Base-by-base conservation (phyloP, 176 grass and related monocot genomes). In the Echinochloa phyllopogon region DNA sequence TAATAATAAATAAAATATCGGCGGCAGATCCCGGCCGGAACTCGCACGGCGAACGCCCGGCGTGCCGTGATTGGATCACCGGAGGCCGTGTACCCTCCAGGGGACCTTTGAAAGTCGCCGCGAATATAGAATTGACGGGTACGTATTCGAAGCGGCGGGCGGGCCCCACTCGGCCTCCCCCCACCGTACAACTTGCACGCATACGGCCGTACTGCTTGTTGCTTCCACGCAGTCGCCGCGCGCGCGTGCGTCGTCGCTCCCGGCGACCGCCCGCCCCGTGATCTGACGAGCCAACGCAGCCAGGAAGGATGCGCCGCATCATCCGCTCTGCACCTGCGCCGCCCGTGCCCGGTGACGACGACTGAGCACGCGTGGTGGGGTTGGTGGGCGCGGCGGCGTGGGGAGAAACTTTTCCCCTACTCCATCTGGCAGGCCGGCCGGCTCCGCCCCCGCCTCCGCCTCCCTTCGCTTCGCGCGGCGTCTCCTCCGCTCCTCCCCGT, bases 161-260 rank as follows among this genome's bases (percentile, higher is more conserved):
- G 6, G 84, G 65, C 13, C 76, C 77, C 20, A 11, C 66, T 2
- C 4, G 3, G 6, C 8, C n/a, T 16, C 57, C 21, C 16, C 10
- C n/a, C 14, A 23, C 69, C 69, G 85, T 75, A 87, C 77, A 75
- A 58, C 25, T 17, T 43, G 25, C 77, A 2, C 56, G 58, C 51
- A 39, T 12, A 65, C 70, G 40, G 17, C 6, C 58, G 69, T 87
- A 82, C 77, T 38, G 43, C 43, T 63, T 25, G 10, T 21, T 20
- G 16, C 15, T 38, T 66, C n/a, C 50, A 18, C 50, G 29, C 29
- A 33, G 29, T 33, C 29, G 29, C 29, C 29, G 29, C 29, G 29
- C 29, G 39, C 75, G 38, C 48, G 21, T 41, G 48, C 59, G 41
- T 24, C 41, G 5, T 6, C n/a, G n/a, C n/a, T n/a, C 42, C 64